These are phyloP conservation scores for Rhodotorula taiwanensis DNA, from an alignment of 768 basidiomycete species.

Conservation along the genomic window DNA sequence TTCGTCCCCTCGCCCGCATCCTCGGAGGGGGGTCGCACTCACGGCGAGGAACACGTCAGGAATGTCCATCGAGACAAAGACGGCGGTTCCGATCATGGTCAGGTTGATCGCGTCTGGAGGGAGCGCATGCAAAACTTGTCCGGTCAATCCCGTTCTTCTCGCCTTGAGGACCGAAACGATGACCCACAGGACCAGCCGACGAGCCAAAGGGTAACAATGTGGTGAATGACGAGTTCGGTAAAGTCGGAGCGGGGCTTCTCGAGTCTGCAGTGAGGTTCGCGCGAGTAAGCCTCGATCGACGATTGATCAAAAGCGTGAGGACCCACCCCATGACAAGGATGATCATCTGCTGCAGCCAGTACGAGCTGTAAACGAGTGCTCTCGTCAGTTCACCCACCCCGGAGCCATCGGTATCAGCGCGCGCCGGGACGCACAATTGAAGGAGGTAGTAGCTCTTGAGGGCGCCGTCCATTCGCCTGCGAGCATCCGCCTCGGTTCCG, in stretches of 20 bases:
- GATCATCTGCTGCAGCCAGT: slow-evolving; percentile 90
- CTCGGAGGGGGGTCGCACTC: slow-evolving; percentile 39
- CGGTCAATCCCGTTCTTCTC: too few relatives aligned
- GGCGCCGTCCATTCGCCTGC: slow-evolving; percentile 75
- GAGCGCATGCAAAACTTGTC: background rate
- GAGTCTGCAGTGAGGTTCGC: slow-evolving; percentile 44
- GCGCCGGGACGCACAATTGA: slow-evolving; percentile 51
- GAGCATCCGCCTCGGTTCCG: too few relatives aligned
- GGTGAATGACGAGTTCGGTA: slow-evolving; percentile 76
- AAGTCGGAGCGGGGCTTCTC: slow-evolving; percentile 96
- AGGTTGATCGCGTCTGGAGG: slow-evolving; percentile 56
- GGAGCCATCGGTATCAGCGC: too few relatives aligned
- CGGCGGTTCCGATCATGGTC: slow-evolving; percentile 79
- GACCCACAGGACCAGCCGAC: slow-evolving; percentile 60
- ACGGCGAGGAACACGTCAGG: slow-evolving; percentile 84
- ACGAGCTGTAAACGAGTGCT: slow-evolving; percentile 47
- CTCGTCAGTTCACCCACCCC: background rate
- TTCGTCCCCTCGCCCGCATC: too few relatives aligned
- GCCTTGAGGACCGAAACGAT: background rate
- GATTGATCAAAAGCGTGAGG: too few relatives aligned
- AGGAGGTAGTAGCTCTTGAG: slow-evolving; percentile 90
- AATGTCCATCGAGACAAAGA: slow-evolving; percentile 95
- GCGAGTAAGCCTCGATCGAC: background rate
- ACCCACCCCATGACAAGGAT: slow-evolving; percentile 60
- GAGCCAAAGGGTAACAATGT: slow-evolving; percentile 89